A percentile compares a stretch with the other conserved stretches of the same genome.
Evolutionary conservation across 805 yeast species (phyloP).

Genomic region (Spathaspora girioi): DNA sequence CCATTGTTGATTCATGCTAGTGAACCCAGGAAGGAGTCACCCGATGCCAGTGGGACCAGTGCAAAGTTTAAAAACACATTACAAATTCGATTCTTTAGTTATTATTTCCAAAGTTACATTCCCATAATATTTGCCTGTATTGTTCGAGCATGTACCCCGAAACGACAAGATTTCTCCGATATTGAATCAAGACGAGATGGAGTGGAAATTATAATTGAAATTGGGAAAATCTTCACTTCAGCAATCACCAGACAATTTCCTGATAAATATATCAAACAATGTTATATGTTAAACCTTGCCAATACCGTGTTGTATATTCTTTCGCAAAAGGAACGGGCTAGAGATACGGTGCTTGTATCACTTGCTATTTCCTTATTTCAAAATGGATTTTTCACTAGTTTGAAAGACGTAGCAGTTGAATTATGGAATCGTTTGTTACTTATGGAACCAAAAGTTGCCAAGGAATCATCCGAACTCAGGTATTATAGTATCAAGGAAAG

Average conservation of each 20-base stretch:
- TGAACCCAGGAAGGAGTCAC: constrained; percentile 28
- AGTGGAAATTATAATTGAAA: constrained; percentile 36
- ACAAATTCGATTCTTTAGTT: constrained; percentile 49
- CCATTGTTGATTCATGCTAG: constrained; percentile 42
- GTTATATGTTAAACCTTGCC: constrained; percentile 22
- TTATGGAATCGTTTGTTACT: constrained; percentile 16
- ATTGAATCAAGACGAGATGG: constrained; percentile 35
- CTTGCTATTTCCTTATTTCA: constrained; percentile 50
- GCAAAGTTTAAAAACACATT: constrained; percentile 62
- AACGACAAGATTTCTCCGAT: constrained; percentile 41
- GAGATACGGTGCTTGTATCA: constrained; percentile 30
- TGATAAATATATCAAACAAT: constrained; percentile 23
- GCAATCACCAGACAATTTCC: constrained; percentile 20
- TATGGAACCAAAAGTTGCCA: constrained; percentile 12
- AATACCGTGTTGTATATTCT: constrained; percentile 39
- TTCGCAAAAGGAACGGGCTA: constrained; percentile 19
- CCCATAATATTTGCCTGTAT: constrained; percentile 41
- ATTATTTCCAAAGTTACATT: constrained; percentile 45
- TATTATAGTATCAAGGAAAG: constrained; percentile 31
- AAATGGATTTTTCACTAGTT: constrained; percentile 40
- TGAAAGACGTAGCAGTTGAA: constrained; percentile 21
- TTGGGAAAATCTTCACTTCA: constrained; percentile 21
- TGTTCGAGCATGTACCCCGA: constrained; percentile 43
- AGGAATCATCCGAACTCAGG: constrained; percentile 24
- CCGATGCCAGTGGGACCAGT: constrained; percentile 30